Percentiles rank a stretch among this genome's conserved stretches.
phyloP scores from a whole-genome alignment of 305 asterid genomes.

The Withania somnifera region DNA sequence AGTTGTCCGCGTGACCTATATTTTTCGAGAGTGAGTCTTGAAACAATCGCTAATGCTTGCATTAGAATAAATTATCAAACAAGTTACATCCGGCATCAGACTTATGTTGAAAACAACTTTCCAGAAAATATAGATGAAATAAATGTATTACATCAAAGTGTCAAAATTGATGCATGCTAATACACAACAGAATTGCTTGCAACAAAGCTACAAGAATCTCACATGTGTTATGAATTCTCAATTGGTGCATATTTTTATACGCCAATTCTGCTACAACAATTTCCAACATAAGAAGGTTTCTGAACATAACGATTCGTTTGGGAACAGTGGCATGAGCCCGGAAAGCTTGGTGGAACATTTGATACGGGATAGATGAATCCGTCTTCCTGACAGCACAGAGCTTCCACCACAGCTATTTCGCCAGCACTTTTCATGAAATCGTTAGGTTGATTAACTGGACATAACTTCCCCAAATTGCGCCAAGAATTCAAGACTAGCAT shows the following conservation, averaged over 20 bases:
- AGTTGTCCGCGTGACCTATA: too few relatives aligned
- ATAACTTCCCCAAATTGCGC: not conserved
- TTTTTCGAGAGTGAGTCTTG: too few relatives aligned
- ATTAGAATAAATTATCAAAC: too few relatives aligned
- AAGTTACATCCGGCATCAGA: not conserved
- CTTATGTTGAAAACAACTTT: not conserved
- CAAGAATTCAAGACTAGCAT: constrained; percentile 3
- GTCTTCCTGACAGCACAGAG: not conserved
- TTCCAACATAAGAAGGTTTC: not conserved
- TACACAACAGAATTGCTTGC: not conserved
- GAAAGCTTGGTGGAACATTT: not conserved
- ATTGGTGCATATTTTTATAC: not conserved
- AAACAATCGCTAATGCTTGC: too few relatives aligned
- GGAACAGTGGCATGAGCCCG: not conserved
- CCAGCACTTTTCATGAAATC: not conserved
- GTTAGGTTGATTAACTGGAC: not conserved
- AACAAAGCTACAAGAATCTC: not conserved
- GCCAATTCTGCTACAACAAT: not conserved
- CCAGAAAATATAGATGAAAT: not conserved
- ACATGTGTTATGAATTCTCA: not conserved
- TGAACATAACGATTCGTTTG: not conserved
- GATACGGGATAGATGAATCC: not conserved
- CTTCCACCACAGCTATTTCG: not conserved
- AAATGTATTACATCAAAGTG: not conserved
- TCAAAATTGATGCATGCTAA: not conserved